Conservation (phyloP, 176 grass and related monocot genomes). For the Rhynchospora pubera region DNA sequence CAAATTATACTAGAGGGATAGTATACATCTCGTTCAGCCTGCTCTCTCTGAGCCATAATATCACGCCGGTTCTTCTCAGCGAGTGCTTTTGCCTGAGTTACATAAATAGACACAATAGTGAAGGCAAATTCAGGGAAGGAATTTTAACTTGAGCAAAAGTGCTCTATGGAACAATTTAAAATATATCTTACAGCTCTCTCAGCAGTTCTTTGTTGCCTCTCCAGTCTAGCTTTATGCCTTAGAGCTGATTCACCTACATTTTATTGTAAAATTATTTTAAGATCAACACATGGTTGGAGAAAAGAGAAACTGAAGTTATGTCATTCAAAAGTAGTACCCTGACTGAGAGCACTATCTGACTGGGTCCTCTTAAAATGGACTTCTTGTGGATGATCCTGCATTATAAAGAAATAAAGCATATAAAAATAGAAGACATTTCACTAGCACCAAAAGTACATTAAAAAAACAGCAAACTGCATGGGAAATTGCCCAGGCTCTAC, state of each 20-base stretch:
- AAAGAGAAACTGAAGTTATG: neutral
- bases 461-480: neutral
- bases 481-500: neutral
- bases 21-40: conserved; percentile 75
- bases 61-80: conserved; percentile 90
- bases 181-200: conserved; percentile 69
- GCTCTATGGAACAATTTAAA: conserved; percentile 2
- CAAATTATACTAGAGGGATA: conserved; percentile 16
- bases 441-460: neutral
- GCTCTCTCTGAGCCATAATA: conserved; percentile 88
- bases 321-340: neutral
- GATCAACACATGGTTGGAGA: neutral
- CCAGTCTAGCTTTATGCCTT: conserved; percentile 76
- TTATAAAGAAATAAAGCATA: conserved; percentile 21
- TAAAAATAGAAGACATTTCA: conserved; percentile 9
- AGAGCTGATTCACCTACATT: conserved; percentile 63
- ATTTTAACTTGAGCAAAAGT: neutral
- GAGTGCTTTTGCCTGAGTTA: conserved; percentile 87
- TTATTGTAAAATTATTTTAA: conserved; percentile 8
- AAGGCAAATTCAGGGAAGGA: conserved; percentile 20
- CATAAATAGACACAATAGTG: conserved; percentile 12
- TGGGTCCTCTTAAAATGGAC: conserved; percentile 44
- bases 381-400: conserved; percentile 42
- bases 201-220: conserved; percentile 78
- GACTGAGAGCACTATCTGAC: conserved; percentile 24